Conservation (phyloP, 257 asterid genomes). For the Fraxinus americana region DNA sequence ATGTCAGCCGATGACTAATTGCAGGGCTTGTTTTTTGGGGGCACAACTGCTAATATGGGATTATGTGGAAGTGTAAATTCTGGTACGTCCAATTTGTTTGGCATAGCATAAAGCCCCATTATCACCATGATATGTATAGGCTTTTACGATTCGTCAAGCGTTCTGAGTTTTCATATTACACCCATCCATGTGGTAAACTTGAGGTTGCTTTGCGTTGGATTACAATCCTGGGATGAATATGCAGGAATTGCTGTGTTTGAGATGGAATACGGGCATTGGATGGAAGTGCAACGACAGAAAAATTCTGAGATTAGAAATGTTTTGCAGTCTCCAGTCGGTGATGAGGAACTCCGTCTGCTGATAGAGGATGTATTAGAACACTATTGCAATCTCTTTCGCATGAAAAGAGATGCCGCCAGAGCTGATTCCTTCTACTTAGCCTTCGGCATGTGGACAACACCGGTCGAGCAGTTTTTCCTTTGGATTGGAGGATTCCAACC, state of each 20-base stretch:
- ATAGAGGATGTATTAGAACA: conserved; percentile 66
- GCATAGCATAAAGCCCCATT: neutral
- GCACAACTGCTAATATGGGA: conserved; percentile 52
- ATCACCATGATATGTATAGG: no score
- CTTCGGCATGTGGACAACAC: conserved; percentile 82
- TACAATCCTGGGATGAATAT: neutral
- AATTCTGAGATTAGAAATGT: conserved; percentile 56
- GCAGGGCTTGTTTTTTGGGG: conserved; percentile 63
- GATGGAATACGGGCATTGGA: conserved; percentile 80
- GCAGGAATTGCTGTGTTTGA: conserved; percentile 75
- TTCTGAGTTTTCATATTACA: neutral
- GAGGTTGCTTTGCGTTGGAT: neutral
- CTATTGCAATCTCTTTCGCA: conserved; percentile 66
- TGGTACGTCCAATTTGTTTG: conserved; percentile 38
- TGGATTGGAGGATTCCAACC: conserved; percentile 99
- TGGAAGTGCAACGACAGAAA: conserved; percentile 70
- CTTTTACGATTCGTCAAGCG: neutral
- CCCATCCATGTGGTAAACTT: neutral
- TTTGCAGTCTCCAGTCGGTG: conserved; percentile 58
- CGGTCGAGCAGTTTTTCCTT: conserved; percentile 81
- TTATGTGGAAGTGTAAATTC: conserved; percentile 51
- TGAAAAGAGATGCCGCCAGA: conserved; percentile 80
- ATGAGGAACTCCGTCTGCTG: conserved; percentile 51
- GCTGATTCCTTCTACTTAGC: conserved; percentile 81
- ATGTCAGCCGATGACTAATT: neutral